These are phyloP conservation scores for Colletotrichum phormii DNA, from an alignment of 2,329 filamentous ascomycete species.

Conservation along the genomic window DNA sequence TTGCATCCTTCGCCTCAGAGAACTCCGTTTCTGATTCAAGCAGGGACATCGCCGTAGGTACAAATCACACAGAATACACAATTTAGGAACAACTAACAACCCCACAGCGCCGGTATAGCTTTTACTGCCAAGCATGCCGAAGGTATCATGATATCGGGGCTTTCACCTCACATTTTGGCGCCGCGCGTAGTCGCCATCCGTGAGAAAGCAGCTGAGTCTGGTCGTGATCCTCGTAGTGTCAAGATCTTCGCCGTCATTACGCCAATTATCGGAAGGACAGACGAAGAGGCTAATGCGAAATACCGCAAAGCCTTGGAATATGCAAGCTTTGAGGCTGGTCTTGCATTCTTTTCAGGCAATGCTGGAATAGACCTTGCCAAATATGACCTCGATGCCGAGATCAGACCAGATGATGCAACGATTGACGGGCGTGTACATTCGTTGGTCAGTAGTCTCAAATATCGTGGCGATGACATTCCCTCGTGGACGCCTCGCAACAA, in stretches of 20 bases:
- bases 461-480: not conserved
- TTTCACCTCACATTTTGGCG: not conserved
- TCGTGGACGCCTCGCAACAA: not conserved
- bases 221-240: not conserved
- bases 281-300: not conserved
- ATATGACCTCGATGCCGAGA: not conserved
- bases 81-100: no score
- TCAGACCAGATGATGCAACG: not conserved
- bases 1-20: not conserved
- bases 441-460: not conserved
- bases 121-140: not conserved
- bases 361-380: not conserved
- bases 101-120: not conserved
- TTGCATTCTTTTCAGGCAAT: not conserved
- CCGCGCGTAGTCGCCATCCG: not conserved
- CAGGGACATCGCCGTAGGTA: not conserved
- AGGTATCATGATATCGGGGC: not conserved
- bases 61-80: not conserved
- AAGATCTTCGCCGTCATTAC: not conserved
- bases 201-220: not conserved
- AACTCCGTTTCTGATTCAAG: not conserved
- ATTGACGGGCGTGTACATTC: not conserved
- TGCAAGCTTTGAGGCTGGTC: not conserved
- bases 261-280: not conserved
- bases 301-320: not conserved